Percentiles rank a stretch among this genome's conserved stretches.
Evolutionary conservation across 1,284 basidiomycete genomes (phyloP).

Genomic region (Marasmius fiardii): DNA sequence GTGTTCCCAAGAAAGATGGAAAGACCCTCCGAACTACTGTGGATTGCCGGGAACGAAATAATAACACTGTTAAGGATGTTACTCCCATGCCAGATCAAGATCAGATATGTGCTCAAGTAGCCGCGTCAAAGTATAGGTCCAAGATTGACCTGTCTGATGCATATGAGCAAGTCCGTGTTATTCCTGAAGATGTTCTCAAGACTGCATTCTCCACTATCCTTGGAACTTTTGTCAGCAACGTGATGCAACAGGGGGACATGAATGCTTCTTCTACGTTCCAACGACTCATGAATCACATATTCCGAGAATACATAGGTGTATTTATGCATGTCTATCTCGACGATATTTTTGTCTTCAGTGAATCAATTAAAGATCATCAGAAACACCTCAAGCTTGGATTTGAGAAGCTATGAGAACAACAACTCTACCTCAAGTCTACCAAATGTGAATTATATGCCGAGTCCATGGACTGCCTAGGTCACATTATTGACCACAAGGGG

Average conservation of each 20-base stretch:
- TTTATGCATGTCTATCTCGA: too few relatives aligned
- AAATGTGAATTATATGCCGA: conserved; percentile 35
- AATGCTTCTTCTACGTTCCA: conserved; percentile 20
- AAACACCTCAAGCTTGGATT: conserved; percentile 15
- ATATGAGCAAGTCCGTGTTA: conserved; percentile 14
- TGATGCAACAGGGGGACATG: conserved; percentile 16
- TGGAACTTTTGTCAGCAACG: conserved; percentile 17
- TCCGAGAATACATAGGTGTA: too few relatives aligned
- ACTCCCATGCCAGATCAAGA: conserved; percentile 27
- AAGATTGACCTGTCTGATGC: conserved; percentile 10
- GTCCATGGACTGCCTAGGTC: too few relatives aligned
- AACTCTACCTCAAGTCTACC: conserved; percentile 20
- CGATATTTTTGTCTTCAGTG: too few relatives aligned
- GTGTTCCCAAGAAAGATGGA: conserved; percentile 23
- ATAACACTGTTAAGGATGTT: conserved; percentile 26
- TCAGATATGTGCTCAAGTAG: neutral
- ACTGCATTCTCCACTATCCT: conserved; percentile 18
- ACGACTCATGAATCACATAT: too few relatives aligned
- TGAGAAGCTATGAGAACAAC: conserved; percentile 14
- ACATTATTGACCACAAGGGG: conserved; percentile 26
- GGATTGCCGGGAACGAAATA: too few relatives aligned
- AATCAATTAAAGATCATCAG: conserved; percentile 22
- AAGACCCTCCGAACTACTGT: conserved; percentile 6
- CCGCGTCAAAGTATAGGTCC: neutral
- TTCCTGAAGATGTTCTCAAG: conserved; percentile 11